Evolutionary conservation across 2,329 filamentous ascomycete species (phyloP).

Genomic region (Neoascochyta sp.): DNA sequence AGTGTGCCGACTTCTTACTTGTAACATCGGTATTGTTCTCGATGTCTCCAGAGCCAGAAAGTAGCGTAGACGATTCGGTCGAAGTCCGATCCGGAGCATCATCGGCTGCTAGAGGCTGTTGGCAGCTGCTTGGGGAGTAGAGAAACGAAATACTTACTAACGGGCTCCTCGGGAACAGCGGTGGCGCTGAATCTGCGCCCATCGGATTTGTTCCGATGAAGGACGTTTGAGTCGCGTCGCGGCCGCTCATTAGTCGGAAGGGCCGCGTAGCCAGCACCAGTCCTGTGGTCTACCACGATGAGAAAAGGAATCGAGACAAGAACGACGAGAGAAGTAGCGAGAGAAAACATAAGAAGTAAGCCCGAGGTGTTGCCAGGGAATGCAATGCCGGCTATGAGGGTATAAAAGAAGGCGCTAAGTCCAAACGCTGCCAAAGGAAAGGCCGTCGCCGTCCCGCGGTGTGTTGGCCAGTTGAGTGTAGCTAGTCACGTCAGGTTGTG

Average conservation of each 20-base stretch:
- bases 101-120: constrained; percentile 35
- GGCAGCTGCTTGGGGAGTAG: constrained; percentile 26
- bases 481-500: constrained; percentile 49
- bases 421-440: constrained; percentile 92
- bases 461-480: constrained; percentile 85
- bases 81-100: constrained; percentile 44
- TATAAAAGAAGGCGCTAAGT: constrained; percentile 94
- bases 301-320: constrained; percentile 82
- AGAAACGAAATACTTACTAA: constrained; percentile 56
- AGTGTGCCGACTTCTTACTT: constrained; percentile 67
- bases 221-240: constrained; percentile 42
- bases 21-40: constrained; percentile 44
- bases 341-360: constrained; percentile 75
- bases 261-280: constrained; percentile 54
- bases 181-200: constrained; percentile 43
- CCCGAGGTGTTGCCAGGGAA: constrained; percentile 80
- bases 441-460: constrained; percentile 89
- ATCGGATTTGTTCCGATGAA: constrained; percentile 48
- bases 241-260: constrained; percentile 52
- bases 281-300: constrained; percentile 65
- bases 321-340: constrained; percentile 73
- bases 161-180: constrained; percentile 48
- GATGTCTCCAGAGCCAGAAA: constrained; percentile 62
- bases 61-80: constrained; percentile 77
- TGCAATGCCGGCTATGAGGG: constrained; percentile 68